Evolutionary conservation across 495 filamentous ascomycete genomes (phyloP).

Genomic region (Friedmanniomyces endolithicus): DNA sequence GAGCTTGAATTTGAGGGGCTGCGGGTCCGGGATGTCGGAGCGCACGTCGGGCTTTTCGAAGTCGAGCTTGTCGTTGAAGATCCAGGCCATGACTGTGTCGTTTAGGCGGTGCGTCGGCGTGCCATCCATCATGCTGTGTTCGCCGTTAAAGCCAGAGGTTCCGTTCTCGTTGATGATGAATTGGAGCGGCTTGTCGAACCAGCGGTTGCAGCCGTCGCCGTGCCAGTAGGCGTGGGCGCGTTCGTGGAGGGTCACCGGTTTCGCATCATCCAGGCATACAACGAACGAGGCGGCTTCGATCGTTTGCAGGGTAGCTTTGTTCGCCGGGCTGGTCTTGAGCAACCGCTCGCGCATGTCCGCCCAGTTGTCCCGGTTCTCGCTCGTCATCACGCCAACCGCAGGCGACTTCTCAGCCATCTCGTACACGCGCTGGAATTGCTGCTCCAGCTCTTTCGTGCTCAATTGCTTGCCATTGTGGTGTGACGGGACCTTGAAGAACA

Average conservation of each 20-base stretch:
- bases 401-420: slow-evolving; percentile 56
- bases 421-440: slow-evolving; percentile 77
- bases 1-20: slow-evolving; percentile 61
- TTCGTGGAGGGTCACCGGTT: slow-evolving; percentile 88
- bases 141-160: slow-evolving; percentile 92
- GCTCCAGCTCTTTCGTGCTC: slow-evolving; percentile 75
- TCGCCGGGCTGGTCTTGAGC: slow-evolving; percentile 58
- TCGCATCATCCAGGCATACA: slow-evolving; percentile 85
- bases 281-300: slow-evolving; percentile 89
- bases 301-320: slow-evolving; percentile 59
- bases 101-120: slow-evolving; percentile 94
- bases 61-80: slow-evolving; percentile 84
- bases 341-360: slow-evolving; percentile 66
- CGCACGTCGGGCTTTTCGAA: slow-evolving; percentile 63
- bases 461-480: slow-evolving; percentile 69
- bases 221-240: slow-evolving; percentile 96
- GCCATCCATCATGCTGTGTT: slow-evolving; percentile 99
- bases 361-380: slow-evolving; percentile 89
- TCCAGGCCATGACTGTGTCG: slow-evolving; percentile 79
- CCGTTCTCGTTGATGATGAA: slow-evolving; percentile 98
- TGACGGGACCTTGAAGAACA: slow-evolving; percentile 79
- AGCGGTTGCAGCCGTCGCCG: slow-evolving; percentile 88
- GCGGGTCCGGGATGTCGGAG: slow-evolving; percentile 72
- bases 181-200: slow-evolving; percentile 96
- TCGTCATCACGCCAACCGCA: slow-evolving; percentile 74